Base-by-base conservation (phyloP, 495 filamentous ascomycete species). In the Daldinia concentrica region DNA sequence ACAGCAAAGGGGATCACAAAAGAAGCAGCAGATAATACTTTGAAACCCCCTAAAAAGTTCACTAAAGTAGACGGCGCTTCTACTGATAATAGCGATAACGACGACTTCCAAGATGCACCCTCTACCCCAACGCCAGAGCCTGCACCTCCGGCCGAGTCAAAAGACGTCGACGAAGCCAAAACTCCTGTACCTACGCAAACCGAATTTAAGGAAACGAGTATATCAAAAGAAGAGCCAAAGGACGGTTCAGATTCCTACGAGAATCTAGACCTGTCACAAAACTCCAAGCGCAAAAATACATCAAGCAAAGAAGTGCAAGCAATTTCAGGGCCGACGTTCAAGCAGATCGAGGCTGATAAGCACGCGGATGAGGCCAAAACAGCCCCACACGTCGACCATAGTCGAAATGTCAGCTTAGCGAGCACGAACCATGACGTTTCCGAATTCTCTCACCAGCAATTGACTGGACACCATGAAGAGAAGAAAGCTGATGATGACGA, bases 381-480 rank as follows among this genome's bases (percentile, higher is more conserved):
- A 52, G 52, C 48, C 3, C 45, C 62, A 7, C 58, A 29, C 29
- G 17, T 54, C n/a, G 77, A 60, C 14, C 76, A 79, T 24, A 77
- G 37, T 45, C 77, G 79, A 57, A 68, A 81, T n/a, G 63, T 27
- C 15, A 79, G 75, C 73, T 52, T 59, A 55, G 69, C 74, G 14
- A 76, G 63, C 64, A 67, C 65, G 54, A 71, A 69, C 29, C 66
- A 68, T 29, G 83, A 79, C 36, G 79, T 90, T 12, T 98, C 95
- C 4, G 92, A 94, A 81, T 97, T 90, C 88, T 98, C 95, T 3
- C 95, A 99, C 76, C 94, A 97, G 81, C 89, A 90, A 68, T 83
- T 96, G 12, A 86, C 90, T 11, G 80, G 86, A 39, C 79, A 85
- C n/a, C 81, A 83, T 11, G 72, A 84, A 24, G 66, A 78, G 5